Evolutionary conservation across 371 early-diverging fungal species (phyloP).

Genomic region (Coemansia sp.): DNA sequence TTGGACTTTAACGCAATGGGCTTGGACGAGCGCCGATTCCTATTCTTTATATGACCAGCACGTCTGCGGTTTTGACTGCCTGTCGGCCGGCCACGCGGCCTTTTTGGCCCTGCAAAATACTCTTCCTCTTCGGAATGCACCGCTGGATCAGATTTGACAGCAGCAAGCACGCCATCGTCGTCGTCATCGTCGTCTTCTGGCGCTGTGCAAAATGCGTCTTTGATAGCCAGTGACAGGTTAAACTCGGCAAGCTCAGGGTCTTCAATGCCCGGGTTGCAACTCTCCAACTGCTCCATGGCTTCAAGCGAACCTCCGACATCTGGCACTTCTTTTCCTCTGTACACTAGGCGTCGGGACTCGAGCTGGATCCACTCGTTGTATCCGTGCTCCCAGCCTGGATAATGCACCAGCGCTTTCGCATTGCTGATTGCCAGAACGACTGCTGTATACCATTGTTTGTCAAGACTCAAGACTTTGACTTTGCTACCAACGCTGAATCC

Average conservation of each 20-base stretch:
- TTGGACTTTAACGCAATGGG: background rate
- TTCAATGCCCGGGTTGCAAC: background rate
- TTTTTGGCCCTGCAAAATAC: background rate
- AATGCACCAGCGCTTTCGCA: conserved; percentile 44
- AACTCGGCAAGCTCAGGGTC: conserved; percentile 13
- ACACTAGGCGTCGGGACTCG: conserved; percentile 42
- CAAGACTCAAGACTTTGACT: conserved; percentile 29
- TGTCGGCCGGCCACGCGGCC: conserved; percentile 21
- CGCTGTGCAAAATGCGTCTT: conserved; percentile 12
- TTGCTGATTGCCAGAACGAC: conserved; percentile 20
- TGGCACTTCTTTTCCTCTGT: conserved; percentile 9
- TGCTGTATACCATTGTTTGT: conserved; percentile 46
- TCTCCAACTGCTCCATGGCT: conserved; percentile 8
- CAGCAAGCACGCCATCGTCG: background rate
- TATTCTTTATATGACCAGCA: conserved; percentile 29
- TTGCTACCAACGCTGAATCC: conserved; percentile 27
- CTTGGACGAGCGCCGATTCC: conserved; percentile 7
- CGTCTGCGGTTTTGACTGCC: conserved; percentile 39
- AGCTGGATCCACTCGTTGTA: conserved; percentile 48
- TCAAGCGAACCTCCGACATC: conserved; percentile 7
- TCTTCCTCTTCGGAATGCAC: background rate
- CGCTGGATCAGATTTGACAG: background rate
- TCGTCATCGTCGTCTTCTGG: background rate
- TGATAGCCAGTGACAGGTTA: conserved; percentile 23
- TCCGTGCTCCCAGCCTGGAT: conserved; percentile 41